phyloP scores from a whole-genome alignment of 306 rosid genomes.

The Dalbergia cochinchinensis region DNA sequence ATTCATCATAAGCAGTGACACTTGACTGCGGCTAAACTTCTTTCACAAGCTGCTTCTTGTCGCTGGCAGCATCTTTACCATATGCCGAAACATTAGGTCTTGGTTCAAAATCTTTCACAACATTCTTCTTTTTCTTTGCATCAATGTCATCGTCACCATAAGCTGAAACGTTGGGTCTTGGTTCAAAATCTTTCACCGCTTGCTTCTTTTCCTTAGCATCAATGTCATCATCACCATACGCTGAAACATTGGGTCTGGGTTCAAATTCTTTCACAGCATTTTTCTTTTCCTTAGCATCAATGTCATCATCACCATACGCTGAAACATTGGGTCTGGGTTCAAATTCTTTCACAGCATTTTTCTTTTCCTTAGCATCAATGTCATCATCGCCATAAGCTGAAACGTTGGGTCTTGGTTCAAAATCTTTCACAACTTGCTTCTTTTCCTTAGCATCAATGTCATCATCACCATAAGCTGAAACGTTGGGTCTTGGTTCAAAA shows the following conservation, averaged over 20 bases:
- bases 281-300: background rate
- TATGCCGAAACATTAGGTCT: slow-evolving; percentile 12
- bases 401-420: background rate
- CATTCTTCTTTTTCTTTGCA: background rate
- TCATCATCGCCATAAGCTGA: background rate
- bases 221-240: too few species aligned
- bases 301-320: background rate
- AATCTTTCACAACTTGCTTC: background rate
- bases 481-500: slow-evolving; percentile 4
- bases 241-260: slow-evolving; percentile 15
- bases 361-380: background rate
- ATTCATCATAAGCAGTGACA: background rate
- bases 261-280: background rate
- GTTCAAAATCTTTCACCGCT: background rate
- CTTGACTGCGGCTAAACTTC: slow-evolving; percentile 7
- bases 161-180: background rate
- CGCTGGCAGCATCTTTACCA: background rate
- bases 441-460: background rate
- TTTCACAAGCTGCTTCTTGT: background rate
- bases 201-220: background rate
- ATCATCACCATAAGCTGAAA: background rate
- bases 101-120: background rate
- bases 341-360: background rate
- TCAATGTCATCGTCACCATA: background rate
- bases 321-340: slow-evolving; percentile 1